These are phyloP conservation scores for Elongisporangium prolatum DNA, from an alignment of 352 stramenopile genomes.

Conservation along the genomic window DNA sequence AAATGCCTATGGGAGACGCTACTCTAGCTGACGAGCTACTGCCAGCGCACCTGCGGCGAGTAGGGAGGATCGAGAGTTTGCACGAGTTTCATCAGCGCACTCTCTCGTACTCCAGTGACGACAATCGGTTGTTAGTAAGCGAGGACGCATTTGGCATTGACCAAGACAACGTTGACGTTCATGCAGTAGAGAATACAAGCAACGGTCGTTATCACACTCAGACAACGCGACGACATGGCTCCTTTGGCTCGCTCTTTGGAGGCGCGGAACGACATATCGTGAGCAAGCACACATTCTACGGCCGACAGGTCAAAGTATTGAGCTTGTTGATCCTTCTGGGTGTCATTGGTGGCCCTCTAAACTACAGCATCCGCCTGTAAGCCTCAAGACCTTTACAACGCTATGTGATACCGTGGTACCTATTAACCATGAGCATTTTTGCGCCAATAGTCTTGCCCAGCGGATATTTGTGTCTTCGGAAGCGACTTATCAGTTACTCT, in stretches of 20 bases:
- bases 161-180: conserved; percentile 18
- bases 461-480: conserved; percentile 37
- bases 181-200: no score
- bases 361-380: conserved; percentile 66
- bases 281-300: conserved; percentile 43
- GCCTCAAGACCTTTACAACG: conserved; percentile 2
- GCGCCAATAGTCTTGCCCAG: conserved; percentile 22
- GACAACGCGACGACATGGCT: conserved; percentile 38
- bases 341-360: conserved; percentile 73
- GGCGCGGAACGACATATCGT: conserved; percentile 32
- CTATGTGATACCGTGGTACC: neutral
- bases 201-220: conserved; percentile 22
- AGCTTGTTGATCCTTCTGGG: conserved; percentile 77
- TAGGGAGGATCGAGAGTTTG: conserved; percentile 65
- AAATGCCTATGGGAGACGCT: neutral
- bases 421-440: conserved; percentile 1
- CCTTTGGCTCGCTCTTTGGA: conserved; percentile 59
- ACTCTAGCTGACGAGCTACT: conserved; percentile 32
- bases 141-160: neutral
- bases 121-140: conserved; percentile 1
- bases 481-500: conserved; percentile 33
- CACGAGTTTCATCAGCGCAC: conserved; percentile 83
- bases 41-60: conserved; percentile 60
- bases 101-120: conserved; percentile 40
- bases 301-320: conserved; percentile 60